Base-by-base conservation (phyloP, 2,329 filamentous ascomycete genomes). In the Cryphonectria radicalis region DNA sequence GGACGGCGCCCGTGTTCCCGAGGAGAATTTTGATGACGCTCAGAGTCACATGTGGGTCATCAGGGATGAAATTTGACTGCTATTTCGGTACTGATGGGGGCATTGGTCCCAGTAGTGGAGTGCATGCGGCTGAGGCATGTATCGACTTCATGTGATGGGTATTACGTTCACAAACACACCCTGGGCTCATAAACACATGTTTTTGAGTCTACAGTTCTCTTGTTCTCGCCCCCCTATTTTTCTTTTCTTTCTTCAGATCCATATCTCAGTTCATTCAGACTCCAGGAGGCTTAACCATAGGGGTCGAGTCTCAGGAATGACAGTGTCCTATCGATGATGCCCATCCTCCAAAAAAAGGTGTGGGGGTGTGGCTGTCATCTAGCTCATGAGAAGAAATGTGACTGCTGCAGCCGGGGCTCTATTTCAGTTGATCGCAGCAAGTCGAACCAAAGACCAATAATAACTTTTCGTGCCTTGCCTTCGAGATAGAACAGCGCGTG, bases 391-490 rank as follows among this genome's bases (percentile, higher is more conserved):
- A n/a, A 50, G 19, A 50, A 50, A 63, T 50, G 60, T 14, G 42
- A 32, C 13, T 53, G 25, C 46, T 66, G 66, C 63, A 42, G 43
- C 53, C 53, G 50, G 55, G 17, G 42, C 62, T 42, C 13, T 37
- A 50, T 57, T 55, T 67, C 46, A 55, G 60, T 50, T 62, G 43
- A n/a, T 42, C 42, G 55, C 63, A 65, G 63, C 63, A 55, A 37
- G 13, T 57, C 63, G 57, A 46, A 42, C 62, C 43, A 62, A 69
- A 42, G 55, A 69, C 43, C 42, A 66, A 53, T n/a, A 66, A 53
- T n/a, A 63, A 71, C 66, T 67, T 73, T 73, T 73, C 35, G 57
- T 69, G 32, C 40, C 63, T 50, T 65, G 63, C 69, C 11, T 65
- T 59, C 63, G 55, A 32, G 53, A 63, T 22, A 55, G 53, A 35